Base-by-base conservation (phyloP, 2,329 filamentous ascomycete genomes). In the Fusarium globosum region DNA sequence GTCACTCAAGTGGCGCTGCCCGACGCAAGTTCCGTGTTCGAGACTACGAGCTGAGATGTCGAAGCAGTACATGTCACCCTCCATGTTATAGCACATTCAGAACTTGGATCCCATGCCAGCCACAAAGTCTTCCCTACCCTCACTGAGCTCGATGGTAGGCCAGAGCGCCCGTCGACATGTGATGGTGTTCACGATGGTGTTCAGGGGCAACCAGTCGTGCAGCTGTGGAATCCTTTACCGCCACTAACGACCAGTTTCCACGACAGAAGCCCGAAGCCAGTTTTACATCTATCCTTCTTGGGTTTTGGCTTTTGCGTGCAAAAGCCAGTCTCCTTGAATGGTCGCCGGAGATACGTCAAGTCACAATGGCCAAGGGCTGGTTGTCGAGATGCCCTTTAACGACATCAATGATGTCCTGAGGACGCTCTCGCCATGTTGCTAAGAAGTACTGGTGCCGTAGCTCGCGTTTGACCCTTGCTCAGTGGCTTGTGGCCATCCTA, bases 331-430 rank as follows among this genome's bases (percentile, higher is more conserved):
- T 7, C 7, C 11, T n/a, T 7, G 15, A 4, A 18, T 18, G 4
- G 20, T 18, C 11, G 20, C 15, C 2, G 2, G 11, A n/a, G 20
- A 18, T 7, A 10, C 4, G 2, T 13, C 20, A 16, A 39, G 10
- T 18, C 18, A 39, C 23, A 4, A 23, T 2, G 30, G 14, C 8
- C 16, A 23, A 8, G 15, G 13, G 9, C 7, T 18, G 4, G 4
- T 0, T 5, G 10, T 28, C 7, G 6, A 39, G n/a, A 13, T 16
- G 5, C 13, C 0, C 7, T 13, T 7, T 15, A 11, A 16, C 10
- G 4, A n/a, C 20, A 39, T 18, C 11, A 13, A 5, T 4, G 20
- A 13, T 13, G 10, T 21, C 1, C 33, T 8, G 3, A 18, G 18
- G 18, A 7, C 18, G 23, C 12, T 4, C 12, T 26, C 16, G 9